These are phyloP conservation scores for Cyberlindnera maclurae DNA, from an alignment of 805 yeast species.

Conservation along the genomic window DNA sequence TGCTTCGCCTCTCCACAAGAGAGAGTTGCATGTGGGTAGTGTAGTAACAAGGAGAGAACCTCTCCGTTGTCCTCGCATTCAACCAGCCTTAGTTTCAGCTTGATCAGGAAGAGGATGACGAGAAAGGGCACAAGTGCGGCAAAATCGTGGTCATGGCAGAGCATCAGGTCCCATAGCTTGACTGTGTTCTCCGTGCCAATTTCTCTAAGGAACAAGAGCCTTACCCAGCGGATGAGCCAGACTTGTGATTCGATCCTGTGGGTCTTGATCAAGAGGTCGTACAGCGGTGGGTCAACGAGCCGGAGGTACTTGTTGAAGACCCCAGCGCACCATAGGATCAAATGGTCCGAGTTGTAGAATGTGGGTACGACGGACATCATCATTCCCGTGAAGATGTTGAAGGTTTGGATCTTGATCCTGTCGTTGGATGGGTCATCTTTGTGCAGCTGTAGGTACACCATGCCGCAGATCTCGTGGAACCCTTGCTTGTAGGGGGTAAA, in stretches of 20 bases:
- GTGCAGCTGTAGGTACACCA: slow-evolving; percentile 35
- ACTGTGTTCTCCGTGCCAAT: slow-evolving; percentile 32
- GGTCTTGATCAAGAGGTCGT: slow-evolving; percentile 36
- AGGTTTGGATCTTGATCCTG: slow-evolving; percentile 28
- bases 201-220: slow-evolving; percentile 40
- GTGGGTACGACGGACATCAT: slow-evolving; percentile 35
- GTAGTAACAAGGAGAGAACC: slow-evolving; percentile 36
- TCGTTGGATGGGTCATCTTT: slow-evolving; percentile 26
- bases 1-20: slow-evolving; percentile 24
- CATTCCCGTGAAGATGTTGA: slow-evolving; percentile 38
- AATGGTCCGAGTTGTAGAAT: slow-evolving; percentile 35
- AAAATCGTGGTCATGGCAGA: slow-evolving; percentile 24
- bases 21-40: slow-evolving; percentile 31
- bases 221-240: slow-evolving; percentile 45
- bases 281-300: slow-evolving; percentile 41
- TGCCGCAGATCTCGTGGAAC: slow-evolving; percentile 43
- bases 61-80: slow-evolving; percentile 42
- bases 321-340: slow-evolving; percentile 36
- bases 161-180: slow-evolving; percentile 37
- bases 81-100: slow-evolving; percentile 36
- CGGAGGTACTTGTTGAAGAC: slow-evolving; percentile 34
- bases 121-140: slow-evolving; percentile 32
- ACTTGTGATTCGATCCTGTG: slow-evolving; percentile 41
- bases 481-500: slow-evolving; percentile 39
- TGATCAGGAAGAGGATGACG: slow-evolving; percentile 34